phyloP scores from a whole-genome alignment of 306 rosid species.

The Prunus dulcis region DNA sequence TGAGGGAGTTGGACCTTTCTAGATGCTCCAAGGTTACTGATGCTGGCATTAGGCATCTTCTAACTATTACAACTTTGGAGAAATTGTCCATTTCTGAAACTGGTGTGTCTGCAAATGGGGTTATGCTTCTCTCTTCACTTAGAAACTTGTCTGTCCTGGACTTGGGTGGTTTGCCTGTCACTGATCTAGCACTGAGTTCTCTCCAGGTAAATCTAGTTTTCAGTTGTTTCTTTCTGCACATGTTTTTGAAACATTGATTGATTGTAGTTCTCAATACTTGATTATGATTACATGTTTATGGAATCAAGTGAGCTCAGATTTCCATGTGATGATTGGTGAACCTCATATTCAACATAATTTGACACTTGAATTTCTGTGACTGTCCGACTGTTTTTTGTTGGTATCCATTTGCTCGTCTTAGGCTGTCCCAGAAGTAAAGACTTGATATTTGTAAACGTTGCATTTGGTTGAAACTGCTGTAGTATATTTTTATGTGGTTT shows the following conservation, averaged over 20 bases:
- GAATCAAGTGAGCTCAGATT: too few relatives aligned
- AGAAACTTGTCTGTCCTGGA: slow-evolving; percentile 58
- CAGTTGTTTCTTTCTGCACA: not conserved
- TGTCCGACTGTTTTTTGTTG: not conserved
- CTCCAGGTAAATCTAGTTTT: slow-evolving; percentile 51
- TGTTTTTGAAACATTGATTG: not conserved
- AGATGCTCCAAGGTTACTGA: slow-evolving; percentile 74
- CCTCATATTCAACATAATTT: not conserved
- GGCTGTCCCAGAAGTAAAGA: not conserved
- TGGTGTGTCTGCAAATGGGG: slow-evolving; percentile 57
- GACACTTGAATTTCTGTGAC: not conserved
- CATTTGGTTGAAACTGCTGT: not conserved
- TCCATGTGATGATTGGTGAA: not conserved
- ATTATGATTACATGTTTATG: too few relatives aligned
- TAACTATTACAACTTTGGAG: slow-evolving; percentile 57
- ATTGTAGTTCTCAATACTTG: not conserved
- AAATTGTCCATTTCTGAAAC: slow-evolving; percentile 70
- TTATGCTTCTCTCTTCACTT: slow-evolving; percentile 63
- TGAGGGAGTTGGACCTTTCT: slow-evolving; percentile 73
- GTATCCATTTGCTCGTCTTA: not conserved
- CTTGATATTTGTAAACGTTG: not conserved
- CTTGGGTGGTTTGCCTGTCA: slow-evolving; percentile 87
- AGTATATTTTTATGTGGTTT: not conserved
- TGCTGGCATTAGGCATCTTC: slow-evolving; percentile 61
- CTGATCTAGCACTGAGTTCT: slow-evolving; percentile 53